Evolutionary conservation across 2,329 filamentous ascomycete species (phyloP).

Genomic region (Monosporascus sp.): DNA sequence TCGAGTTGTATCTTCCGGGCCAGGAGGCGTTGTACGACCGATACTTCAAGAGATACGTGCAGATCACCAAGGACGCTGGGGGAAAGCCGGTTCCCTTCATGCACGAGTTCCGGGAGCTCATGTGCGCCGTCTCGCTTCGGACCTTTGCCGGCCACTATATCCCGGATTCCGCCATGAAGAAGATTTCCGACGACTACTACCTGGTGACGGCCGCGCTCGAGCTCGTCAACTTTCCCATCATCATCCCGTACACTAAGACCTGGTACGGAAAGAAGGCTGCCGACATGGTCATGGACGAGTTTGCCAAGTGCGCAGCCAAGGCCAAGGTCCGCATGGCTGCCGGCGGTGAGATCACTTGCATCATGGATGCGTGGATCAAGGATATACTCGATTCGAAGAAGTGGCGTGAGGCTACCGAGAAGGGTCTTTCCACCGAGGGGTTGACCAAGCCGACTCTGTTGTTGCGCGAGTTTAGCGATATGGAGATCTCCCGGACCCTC

Average conservation of each 20-base stretch:
- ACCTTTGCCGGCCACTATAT: constrained; percentile 98
- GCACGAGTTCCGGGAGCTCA: constrained; percentile 86
- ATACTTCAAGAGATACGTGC: constrained; percentile 76
- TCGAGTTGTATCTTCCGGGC: constrained; percentile 82
- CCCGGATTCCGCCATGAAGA: constrained; percentile 82
- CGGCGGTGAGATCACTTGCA: constrained; percentile 81
- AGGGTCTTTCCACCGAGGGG: constrained; percentile 61
- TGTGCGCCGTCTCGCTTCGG: constrained; percentile 89
- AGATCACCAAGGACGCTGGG: constrained; percentile 65
- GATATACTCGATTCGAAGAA: constrained; percentile 78
- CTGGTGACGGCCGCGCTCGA: constrained; percentile 92
- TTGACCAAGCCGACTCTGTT: constrained; percentile 77
- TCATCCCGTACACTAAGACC: constrained; percentile 88
- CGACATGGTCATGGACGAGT: constrained; percentile 86
- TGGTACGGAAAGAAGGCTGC: constrained; percentile 97
- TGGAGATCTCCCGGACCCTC: constrained; percentile 86
- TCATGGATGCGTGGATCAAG: constrained; percentile 93
- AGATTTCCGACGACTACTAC: constrained; percentile 95
- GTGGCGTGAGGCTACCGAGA: constrained; percentile 73
- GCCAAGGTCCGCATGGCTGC: constrained; percentile 87
- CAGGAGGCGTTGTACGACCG: constrained; percentile 87
- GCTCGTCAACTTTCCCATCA: constrained; percentile 97
- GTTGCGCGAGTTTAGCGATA: constrained; percentile 81
- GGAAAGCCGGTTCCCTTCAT: constrained; percentile 83
- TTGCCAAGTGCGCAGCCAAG: constrained; percentile 87